phyloP scores from a whole-genome alignment of 2,329 filamentous ascomycete species.

The Penicillium aurantiogriseum region DNA sequence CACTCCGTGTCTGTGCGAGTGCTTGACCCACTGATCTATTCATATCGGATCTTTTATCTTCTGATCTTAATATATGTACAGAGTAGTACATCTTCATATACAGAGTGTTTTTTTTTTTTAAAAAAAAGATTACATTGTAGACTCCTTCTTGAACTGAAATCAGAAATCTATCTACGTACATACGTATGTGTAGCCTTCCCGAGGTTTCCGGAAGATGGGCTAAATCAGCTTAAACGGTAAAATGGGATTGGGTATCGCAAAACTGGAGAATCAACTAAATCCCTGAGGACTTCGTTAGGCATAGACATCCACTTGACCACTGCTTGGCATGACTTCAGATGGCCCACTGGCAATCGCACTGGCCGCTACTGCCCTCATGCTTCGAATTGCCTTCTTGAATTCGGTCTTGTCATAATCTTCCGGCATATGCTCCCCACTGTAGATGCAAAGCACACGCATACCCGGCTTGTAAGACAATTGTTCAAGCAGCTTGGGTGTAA shows the following conservation, averaged over 20 bases:
- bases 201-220: background rate
- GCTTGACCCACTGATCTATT: background rate
- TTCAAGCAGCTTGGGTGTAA: constrained; percentile 95
- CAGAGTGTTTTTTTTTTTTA: too few relatives aligned
- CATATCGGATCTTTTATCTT: background rate
- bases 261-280: constrained; percentile 6
- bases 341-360: constrained; percentile 13
- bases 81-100: too few relatives aligned
- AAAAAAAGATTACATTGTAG: too few relatives aligned
- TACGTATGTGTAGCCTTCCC: background rate
- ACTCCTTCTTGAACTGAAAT: background rate
- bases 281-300: constrained; percentile 19
- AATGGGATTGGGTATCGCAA: constrained; percentile 15
- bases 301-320: constrained; percentile 21
- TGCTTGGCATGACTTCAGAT: constrained; percentile 12
- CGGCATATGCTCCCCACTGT: constrained; percentile 70
- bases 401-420: constrained; percentile 38
- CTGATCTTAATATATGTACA: background rate
- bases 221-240: constrained; percentile 6
- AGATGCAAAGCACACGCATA: constrained; percentile 93
- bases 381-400: constrained; percentile 37
- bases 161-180: background rate
- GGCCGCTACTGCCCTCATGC: constrained; percentile 33
- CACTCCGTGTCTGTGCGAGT: constrained; percentile 22
- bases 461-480: constrained; percentile 78